Percentiles rank a stretch among this genome's conserved stretches.
Conservation (phyloP, 75 land plant genomes). For the Picea sitchensis region DNA sequence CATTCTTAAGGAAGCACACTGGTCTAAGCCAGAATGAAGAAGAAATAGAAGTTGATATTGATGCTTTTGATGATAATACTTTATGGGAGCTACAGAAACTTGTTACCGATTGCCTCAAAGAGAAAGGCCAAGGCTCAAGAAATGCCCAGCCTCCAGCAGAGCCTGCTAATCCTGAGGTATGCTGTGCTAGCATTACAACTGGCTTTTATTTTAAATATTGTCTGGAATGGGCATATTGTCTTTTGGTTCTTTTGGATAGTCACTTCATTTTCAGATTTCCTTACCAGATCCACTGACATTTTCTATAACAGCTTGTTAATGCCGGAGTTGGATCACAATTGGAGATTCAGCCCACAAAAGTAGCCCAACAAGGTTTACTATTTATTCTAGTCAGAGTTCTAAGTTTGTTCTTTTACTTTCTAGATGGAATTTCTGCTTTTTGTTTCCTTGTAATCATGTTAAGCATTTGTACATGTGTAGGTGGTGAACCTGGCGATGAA, state of each 20-base stretch:
- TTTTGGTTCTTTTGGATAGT: no score
- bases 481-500: constrained; percentile 57
- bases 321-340: not conserved
- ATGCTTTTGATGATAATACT: constrained; percentile 30
- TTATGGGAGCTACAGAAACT: constrained; percentile 41
- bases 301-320: not conserved
- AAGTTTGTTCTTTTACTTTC: not conserved
- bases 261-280: no score
- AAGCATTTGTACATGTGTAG: constrained; percentile 3
- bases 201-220: no score
- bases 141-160: not conserved
- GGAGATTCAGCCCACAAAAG: not conserved
- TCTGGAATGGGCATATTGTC: no score
- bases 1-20: constrained; percentile 22
- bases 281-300: not conserved
- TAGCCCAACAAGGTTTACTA: not conserved
- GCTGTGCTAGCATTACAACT: no score
- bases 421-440: not conserved
- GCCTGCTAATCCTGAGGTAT: not conserved
- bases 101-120: constrained; percentile 20
- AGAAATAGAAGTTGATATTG: constrained; percentile 40
- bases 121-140: not conserved
- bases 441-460: not conserved
- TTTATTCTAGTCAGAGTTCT: not conserved
- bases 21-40: constrained; percentile 27